phyloP scores from a whole-genome alignment of 352 stramenopile genomes.

The Poterioochromonas sp. region DNA sequence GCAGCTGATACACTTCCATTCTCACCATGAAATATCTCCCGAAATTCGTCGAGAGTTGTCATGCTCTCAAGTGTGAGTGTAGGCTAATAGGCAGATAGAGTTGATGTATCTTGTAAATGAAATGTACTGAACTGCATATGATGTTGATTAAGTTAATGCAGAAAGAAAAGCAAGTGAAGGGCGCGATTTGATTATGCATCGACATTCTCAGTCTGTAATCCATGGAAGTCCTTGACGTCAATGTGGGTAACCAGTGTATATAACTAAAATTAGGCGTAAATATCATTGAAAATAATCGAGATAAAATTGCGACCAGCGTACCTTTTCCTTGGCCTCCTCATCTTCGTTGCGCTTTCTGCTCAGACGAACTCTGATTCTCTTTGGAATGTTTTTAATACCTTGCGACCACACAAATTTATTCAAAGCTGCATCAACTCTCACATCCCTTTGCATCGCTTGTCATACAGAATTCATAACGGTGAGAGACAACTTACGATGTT shows the following conservation, averaged over 20 bases:
- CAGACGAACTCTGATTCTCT: slow-evolving; percentile 90
- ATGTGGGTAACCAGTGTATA: slow-evolving; percentile 97
- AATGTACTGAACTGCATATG: too few relatives aligned
- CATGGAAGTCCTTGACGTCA: slow-evolving; percentile 87
- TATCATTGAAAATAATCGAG: not conserved
- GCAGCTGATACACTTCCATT: slow-evolving; percentile 57
- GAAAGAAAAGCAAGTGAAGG: too few relatives aligned
- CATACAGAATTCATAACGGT: not conserved
- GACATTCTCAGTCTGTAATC: slow-evolving; percentile 77
- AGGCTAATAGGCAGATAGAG: too few relatives aligned
- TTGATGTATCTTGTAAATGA: too few relatives aligned
- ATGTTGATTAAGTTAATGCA: too few relatives aligned
- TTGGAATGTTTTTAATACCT: slow-evolving; percentile 95
- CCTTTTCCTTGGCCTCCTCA: slow-evolving; percentile 95
- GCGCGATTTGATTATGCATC: too few relatives aligned
- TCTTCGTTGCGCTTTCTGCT: slow-evolving; percentile 97
- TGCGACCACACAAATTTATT: slow-evolving; percentile 97
- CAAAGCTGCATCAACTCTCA: slow-evolving; percentile 84
- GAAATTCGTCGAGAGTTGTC: slow-evolving; percentile 93
- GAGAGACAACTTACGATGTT: slow-evolving; percentile 56
- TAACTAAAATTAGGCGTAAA: slow-evolving; percentile 51
- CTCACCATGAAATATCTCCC: slow-evolving; percentile 93
- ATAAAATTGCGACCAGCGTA: slow-evolving; percentile 29
- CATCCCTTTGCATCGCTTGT: slow-evolving; percentile 51
- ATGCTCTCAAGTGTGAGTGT: too few relatives aligned